Evolutionary conservation across 2,329 filamentous ascomycete species (phyloP).

Genomic region (Macrophomina tecta): DNA sequence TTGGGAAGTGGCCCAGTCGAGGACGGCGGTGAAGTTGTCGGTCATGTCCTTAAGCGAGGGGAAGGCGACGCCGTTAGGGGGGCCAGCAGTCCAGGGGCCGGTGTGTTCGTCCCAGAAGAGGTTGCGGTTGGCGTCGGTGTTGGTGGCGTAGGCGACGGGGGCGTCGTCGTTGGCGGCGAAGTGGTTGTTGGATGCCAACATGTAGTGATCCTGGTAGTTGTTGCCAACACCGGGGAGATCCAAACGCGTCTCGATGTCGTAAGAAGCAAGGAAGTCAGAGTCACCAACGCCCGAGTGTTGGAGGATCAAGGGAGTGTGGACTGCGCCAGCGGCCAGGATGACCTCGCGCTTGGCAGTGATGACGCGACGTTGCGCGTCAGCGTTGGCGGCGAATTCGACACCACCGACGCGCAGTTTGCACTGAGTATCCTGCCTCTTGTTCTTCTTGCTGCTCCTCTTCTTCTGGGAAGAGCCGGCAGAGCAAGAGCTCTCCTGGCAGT

Average conservation of each 20-base stretch:
- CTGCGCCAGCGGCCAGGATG: constrained; percentile 64
- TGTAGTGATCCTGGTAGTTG: constrained; percentile 39
- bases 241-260: constrained; percentile 35
- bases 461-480: background rate
- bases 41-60: constrained; percentile 27
- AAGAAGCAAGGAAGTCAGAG: constrained; percentile 38
- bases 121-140: constrained; percentile 10
- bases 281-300: constrained; percentile 68
- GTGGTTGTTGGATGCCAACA: constrained; percentile 31
- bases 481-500: constrained; percentile 6
- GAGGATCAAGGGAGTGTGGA: constrained; percentile 64
- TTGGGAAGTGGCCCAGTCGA: background rate
- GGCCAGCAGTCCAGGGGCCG: constrained; percentile 26
- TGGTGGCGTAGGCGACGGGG: constrained; percentile 19
- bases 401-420: constrained; percentile 17
- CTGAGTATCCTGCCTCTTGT: constrained; percentile 19
- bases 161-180: constrained; percentile 35
- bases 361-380: constrained; percentile 31
- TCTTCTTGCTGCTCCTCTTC: constrained; percentile 1
- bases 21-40: constrained; percentile 14
- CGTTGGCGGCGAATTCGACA: constrained; percentile 16
- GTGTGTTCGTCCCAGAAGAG: constrained; percentile 5
- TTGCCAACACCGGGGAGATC: constrained; percentile 40
- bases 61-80: constrained; percentile 28
- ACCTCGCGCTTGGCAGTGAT: constrained; percentile 56